Evolutionary conservation across 1,284 basidiomycete genomes (phyloP), one percentile per base, ranked within the genome.

Genomic region (Melampsora larici-populina): DNA sequence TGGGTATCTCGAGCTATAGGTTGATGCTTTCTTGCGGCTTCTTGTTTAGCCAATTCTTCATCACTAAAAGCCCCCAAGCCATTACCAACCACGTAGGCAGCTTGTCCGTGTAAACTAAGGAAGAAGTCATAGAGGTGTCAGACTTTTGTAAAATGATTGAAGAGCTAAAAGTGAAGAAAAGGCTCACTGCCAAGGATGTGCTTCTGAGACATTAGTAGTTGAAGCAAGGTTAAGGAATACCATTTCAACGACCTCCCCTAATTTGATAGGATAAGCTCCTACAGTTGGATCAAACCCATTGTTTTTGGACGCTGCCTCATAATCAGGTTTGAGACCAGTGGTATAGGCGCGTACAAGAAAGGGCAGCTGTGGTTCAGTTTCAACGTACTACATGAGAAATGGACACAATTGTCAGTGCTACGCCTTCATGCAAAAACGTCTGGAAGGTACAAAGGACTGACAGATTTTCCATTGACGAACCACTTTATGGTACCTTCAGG

Each of bases 121-220:
- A 18, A 40, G 2, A 51, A 58, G n/a, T 43, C 29, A 8, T 11
- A 15, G 9, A 13, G 43, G 43, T 46, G 15, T 46, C 43, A 46
- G 43, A 46, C 4, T 40, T 58, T 1, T 24, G 55, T 24, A 24
- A 58, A 58, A 29, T 58, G 55, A 58, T n/a, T 55, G 17, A 58
- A 58, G 29, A 58, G 29, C n/a, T 24, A 24, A 5, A 2, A 13
- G 55, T 29, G 21, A 58, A 58, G 24, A 58, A 58, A 1, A 58
- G n/a, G n/a, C 55, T 29, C 48, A 76, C 74, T 76, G 74, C 65
- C 74, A 76, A 48, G 74, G 74, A 40, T 76, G 74, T 48, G 66
- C 66, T 40, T 76, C 74, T 24, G 40, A 26, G 11, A 69, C 66
- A 13, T 24, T 48, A 0, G 36, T 26, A 11, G 74, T 69, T 15